phyloP scores from a whole-genome alignment of 2,329 filamentous ascomycete genomes.

The Laburnicola sp. region DNA sequence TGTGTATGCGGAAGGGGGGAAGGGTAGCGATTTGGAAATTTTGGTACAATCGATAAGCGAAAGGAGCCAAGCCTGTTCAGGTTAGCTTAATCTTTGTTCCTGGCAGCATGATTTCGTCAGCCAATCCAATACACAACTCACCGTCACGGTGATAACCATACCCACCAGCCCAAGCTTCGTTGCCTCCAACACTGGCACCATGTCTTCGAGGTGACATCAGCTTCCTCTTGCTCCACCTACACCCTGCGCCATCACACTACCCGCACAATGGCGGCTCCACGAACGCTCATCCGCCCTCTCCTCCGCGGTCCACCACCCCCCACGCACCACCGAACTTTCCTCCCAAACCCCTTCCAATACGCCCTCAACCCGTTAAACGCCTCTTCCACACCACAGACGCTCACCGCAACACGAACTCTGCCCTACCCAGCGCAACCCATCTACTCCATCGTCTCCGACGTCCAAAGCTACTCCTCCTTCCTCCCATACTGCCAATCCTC shows the following conservation, averaged over 20 bases:
- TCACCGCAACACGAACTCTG: slow-evolving; percentile 75
- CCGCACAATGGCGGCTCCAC: slow-evolving; percentile 29
- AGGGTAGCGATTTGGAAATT: background rate
- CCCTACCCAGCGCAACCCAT: slow-evolving; percentile 72
- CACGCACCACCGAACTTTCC: slow-evolving; percentile 47
- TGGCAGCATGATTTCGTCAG: slow-evolving; percentile 24
- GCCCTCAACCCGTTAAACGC: slow-evolving; percentile 45
- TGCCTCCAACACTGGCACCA: slow-evolving; percentile 10
- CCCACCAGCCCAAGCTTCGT: background rate
- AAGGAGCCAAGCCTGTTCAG: slow-evolving; percentile 9
- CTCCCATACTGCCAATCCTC: slow-evolving; percentile 87
- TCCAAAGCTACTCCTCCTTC: slow-evolving; percentile 77
- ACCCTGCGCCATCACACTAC: background rate
- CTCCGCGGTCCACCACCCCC: slow-evolving; percentile 25
- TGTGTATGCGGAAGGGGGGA: slow-evolving; percentile 15
- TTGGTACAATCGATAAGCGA: slow-evolving; percentile 25
- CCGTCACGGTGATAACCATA: slow-evolving; percentile 7
- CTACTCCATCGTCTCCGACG: slow-evolving; percentile 85
- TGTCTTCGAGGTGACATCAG: slow-evolving; percentile 21
- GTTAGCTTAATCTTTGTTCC: slow-evolving; percentile 17
- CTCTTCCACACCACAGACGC: slow-evolving; percentile 57
- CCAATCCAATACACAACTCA: slow-evolving; percentile 29
- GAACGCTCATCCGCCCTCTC: slow-evolving; percentile 48
- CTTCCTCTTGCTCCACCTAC: background rate
- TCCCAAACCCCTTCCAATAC: slow-evolving; percentile 50